A percentile compares a stretch with the other conserved stretches of the same genome.
Evolutionary conservation across 805 yeast genomes (phyloP).

Genomic region (Maudiozyma turicensis): DNA sequence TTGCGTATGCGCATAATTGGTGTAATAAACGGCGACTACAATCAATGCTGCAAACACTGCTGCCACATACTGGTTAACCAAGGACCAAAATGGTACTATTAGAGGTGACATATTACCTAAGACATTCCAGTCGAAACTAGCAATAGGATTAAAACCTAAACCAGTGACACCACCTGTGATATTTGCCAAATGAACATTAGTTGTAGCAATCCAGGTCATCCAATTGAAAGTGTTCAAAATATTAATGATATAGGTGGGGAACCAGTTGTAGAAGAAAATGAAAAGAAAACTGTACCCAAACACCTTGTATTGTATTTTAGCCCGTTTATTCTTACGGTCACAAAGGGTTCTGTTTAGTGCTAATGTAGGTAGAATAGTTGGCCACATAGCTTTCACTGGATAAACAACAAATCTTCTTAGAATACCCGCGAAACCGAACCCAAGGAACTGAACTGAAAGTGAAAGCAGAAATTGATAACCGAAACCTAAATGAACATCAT

Average conservation of each 20-base stretch:
- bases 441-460: constrained; percentile 50
- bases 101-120: constrained; percentile 29
- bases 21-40: constrained; percentile 32
- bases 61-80: constrained; percentile 29
- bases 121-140: constrained; percentile 47
- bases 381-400: constrained; percentile 47
- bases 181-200: constrained; percentile 37
- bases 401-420: constrained; percentile 49
- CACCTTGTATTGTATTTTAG: constrained; percentile 30
- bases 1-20: constrained; percentile 33
- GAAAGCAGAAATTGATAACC: constrained; percentile 46
- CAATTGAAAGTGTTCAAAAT: constrained; percentile 41
- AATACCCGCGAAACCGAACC: constrained; percentile 58
- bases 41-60: constrained; percentile 26
- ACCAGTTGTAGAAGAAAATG: constrained; percentile 37
- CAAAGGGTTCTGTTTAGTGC: constrained; percentile 41
- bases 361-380: constrained; percentile 38
- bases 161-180: constrained; percentile 42
- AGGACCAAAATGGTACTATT: constrained; percentile 36
- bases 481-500: constrained; percentile 28
- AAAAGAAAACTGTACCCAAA: constrained; percentile 24
- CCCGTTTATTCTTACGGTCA: constrained; percentile 29
- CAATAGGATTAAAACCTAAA: constrained; percentile 43
- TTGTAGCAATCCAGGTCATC: constrained; percentile 50
- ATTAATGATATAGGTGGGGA: constrained; percentile 35